A percentile compares a stretch with the other conserved stretches of the same genome.
These are phyloP conservation scores for Coemansia sp. DNA, from an alignment of 192 early-diverging fungal genomes.

Conservation along the genomic window DNA sequence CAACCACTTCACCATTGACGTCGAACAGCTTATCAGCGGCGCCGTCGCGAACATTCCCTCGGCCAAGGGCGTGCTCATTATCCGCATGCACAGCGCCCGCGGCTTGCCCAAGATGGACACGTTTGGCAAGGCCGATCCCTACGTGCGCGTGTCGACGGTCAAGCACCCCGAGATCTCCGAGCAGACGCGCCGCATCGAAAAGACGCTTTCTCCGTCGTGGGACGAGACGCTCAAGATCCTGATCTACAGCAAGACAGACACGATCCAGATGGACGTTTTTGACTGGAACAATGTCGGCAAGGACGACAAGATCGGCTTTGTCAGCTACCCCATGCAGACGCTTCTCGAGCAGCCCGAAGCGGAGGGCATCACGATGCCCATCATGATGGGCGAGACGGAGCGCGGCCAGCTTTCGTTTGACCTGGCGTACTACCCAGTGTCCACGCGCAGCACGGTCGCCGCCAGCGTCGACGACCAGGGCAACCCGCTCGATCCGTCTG, in stretches of 20 bases:
- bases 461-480: slow-evolving; percentile 38
- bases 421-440: slow-evolving; percentile 47
- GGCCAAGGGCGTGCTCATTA: slow-evolving; percentile 81
- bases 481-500: slow-evolving; percentile 43
- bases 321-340: slow-evolving; percentile 46
- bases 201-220: slow-evolving; percentile 84
- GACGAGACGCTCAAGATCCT: slow-evolving; percentile 74
- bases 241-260: slow-evolving; percentile 72
- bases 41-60: slow-evolving; percentile 60
- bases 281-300: slow-evolving; percentile 76
- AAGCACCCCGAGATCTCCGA: slow-evolving; percentile 64
- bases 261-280: slow-evolving; percentile 72
- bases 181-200: slow-evolving; percentile 63
- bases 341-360: slow-evolving; percentile 53
- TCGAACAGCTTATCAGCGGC: slow-evolving; percentile 75
- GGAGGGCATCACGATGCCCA: slow-evolving; percentile 45
- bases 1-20: slow-evolving; percentile 72
- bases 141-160: slow-evolving; percentile 64
- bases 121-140: slow-evolving; percentile 89
- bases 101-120: slow-evolving; percentile 83
- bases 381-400: slow-evolving; percentile 51
- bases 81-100: slow-evolving; percentile 76
- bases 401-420: slow-evolving; percentile 48
- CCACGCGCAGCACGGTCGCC: slow-evolving; percentile 38
- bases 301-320: slow-evolving; percentile 61